A percentile compares a stretch with the other conserved stretches of the same genome.
Evolutionary conservation across 768 basidiomycete genomes (phyloP).

Genomic region (Hypholoma fasciculare): DNA sequence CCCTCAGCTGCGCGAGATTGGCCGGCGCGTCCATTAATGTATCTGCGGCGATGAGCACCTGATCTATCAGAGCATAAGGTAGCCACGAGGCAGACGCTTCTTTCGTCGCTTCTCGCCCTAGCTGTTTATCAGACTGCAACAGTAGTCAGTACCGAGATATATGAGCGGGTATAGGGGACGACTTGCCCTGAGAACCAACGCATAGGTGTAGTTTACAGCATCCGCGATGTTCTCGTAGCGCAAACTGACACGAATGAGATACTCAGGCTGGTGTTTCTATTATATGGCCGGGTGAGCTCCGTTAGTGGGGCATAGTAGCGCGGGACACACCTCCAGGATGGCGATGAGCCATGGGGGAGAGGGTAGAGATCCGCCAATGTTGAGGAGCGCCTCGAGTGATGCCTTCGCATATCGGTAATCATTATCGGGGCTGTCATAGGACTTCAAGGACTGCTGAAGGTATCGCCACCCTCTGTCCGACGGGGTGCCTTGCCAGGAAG

Average conservation of each 20-base stretch:
- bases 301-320: not conserved
- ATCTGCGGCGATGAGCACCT: conserved; percentile 69
- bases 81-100: conserved; percentile 71
- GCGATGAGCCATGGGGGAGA: conserved; percentile 86
- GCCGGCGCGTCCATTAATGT: conserved; percentile 49
- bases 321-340: conserved; percentile 58
- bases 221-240: conserved; percentile 78
- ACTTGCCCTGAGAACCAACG: conserved; percentile 71
- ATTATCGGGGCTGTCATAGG: conserved; percentile 71
- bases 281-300: conserved; percentile 6
- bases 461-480: conserved; percentile 87
- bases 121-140: conserved; percentile 50
- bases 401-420: conserved; percentile 78
- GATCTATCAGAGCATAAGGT: conserved; percentile 83
- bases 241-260: conserved; percentile 77
- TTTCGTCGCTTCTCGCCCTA: conserved; percentile 49
- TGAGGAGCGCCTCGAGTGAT: conserved; percentile 75
- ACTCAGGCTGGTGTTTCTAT: conserved; percentile 77
- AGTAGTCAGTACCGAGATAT: conserved; percentile 7
- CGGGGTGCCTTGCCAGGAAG: conserved; percentile 81
- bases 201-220: conserved; percentile 72
- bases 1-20: conserved; percentile 52
- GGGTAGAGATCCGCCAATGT: conserved; percentile 55
- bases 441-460: conserved; percentile 75
- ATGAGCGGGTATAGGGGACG: not conserved